Base-by-base conservation (phyloP, 2,329 filamentous ascomycete species). In the Hypomyces perniciosus region DNA sequence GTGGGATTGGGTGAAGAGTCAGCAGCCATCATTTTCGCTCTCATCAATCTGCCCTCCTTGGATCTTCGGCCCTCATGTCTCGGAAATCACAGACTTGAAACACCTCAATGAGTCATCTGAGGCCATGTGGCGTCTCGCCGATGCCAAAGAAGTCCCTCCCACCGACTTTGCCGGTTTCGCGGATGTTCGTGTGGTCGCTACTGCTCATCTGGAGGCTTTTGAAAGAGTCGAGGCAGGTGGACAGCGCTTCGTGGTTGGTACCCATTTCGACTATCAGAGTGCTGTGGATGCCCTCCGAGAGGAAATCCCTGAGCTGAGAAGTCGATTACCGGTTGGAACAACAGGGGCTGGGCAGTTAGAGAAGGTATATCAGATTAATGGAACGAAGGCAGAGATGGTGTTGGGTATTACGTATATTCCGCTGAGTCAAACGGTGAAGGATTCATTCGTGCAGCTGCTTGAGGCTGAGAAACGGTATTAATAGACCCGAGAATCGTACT, bases 231-330 rank as follows among this genome's bases (percentile, higher is more conserved):
- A 76, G 10, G 81, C 78, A 1, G 80, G 76, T 0, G 71, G 72
- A 43, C 78, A 84, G 67, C 74, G 84, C 2, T 86, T 87, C 67
- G 83, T 83, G 39, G 78, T 80, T 0, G 76, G 76, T 0, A 80
- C 78, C 0, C 72, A 78, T 58, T 86, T 84, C 47, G 86, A 86
- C 62, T 77, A 77, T 60, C 71, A 77, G 60, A 76, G 85, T 34
- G 73, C 72, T 0, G 54, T 61, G 4, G 72, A 81, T 46, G 72
- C 80, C 37, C 74, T 86, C 44, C 68, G 72, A 47, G 76, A 77
- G 57, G 67, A 76, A 52, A 81, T 80, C 58, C 78, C 79, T 0
- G 67, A 81, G 57, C 72, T 57, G 13, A 44, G 45, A 29, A 37
- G 13, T 10, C 57, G 52, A 4, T 7, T 61, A 5, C 58, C 59